A percentile compares a stretch with the other conserved stretches of the same genome.
Evolutionary conservation across 2,329 filamentous ascomycete species (phyloP).

Genomic region (Fusarium vanettenii): DNA sequence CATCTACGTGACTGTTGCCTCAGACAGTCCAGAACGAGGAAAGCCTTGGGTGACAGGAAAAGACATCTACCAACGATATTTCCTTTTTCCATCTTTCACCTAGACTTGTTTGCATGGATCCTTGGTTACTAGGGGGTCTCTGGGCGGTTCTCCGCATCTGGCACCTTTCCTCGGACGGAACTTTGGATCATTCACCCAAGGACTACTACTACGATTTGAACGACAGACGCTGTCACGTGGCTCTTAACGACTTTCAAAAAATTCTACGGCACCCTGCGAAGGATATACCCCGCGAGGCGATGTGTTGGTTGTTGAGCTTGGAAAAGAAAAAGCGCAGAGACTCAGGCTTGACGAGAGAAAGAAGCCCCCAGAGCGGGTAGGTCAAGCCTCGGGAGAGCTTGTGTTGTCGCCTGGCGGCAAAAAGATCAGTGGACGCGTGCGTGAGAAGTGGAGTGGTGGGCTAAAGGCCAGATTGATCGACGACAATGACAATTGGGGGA

Average conservation of each 20-base stretch:
- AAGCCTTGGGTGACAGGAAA: conserved; percentile 22
- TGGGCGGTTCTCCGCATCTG: conserved; percentile 42
- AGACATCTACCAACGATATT: conserved; percentile 44
- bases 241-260: conserved; percentile 51
- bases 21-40: conserved; percentile 2
- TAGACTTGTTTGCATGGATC: conserved; percentile 46
- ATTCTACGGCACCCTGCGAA: conserved; percentile 53
- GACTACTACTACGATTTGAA: conserved; percentile 50
- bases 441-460: conserved; percentile 50
- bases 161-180: conserved; percentile 46
- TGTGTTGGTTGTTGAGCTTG: conserved; percentile 52
- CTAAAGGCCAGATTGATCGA: conserved; percentile 46
- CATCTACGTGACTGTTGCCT: not conserved
- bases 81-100: conserved; percentile 44
- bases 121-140: conserved; percentile 45
- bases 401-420: conserved; percentile 39
- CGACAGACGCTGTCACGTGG: conserved; percentile 51
- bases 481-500: conserved; percentile 37
- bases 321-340: conserved; percentile 45
- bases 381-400: conserved; percentile 42
- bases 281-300: conserved; percentile 56
- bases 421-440: conserved; percentile 45
- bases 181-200: conserved; percentile 49
- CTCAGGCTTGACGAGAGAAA: conserved; percentile 39
- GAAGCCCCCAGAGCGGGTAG: conserved; percentile 32